Evolutionary conservation across 2,329 filamentous ascomycete species (phyloP), one percentile per base, ranked within the genome.

Genomic region (Nothophoma quercina): DNA sequence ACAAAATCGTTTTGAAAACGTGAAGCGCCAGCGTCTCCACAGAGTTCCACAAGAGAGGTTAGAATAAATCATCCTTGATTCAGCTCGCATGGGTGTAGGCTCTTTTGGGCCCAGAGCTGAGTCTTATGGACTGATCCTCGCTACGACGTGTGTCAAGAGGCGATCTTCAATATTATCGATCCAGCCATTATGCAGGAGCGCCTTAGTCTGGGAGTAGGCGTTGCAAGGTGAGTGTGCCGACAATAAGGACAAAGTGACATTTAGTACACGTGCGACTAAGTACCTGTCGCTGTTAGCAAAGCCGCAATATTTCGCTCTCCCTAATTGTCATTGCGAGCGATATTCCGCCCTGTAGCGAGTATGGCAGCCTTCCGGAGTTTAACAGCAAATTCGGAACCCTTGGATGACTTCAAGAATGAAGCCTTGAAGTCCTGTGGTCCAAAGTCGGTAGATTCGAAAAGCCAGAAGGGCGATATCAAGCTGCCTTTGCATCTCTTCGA

Each of bases 401-500:
- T 64, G 4, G 36, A 63, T 3, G 38, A 40, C 3, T 66, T 63
- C 42, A 48, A 36, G 34, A 10, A 10, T 4, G 42, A 32, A 22
- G 39, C 44, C 1, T 21, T 30, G 1, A 35, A 19, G 15, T 3
- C 3, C 12, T 6, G 18, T 12, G 5, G 9, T n/a, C 18, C 18
- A 9, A 29, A 42, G 13, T 15, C 30, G 5, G 2, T 12, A 23
- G 15, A 21, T 21, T 25, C 19, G 10, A 38, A 43, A 12, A 35
- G 10, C n/a, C 9, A 23, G 5, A 2, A 6, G 3, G 22, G 7
- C 15, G 8, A 19, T 42, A 10, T 6, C 25, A 18, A 4, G 8
- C 26, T 65, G 21, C 44, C 48, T 41, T n/a, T 67, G 9, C 52
- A 64, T 32, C n/a, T 65, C 2, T 60, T 64, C 28, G 61, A 69